These are phyloP conservation scores for Gynochthodes officinalis DNA, from an alignment of 257 asterid genomes.

Conservation along the genomic window DNA sequence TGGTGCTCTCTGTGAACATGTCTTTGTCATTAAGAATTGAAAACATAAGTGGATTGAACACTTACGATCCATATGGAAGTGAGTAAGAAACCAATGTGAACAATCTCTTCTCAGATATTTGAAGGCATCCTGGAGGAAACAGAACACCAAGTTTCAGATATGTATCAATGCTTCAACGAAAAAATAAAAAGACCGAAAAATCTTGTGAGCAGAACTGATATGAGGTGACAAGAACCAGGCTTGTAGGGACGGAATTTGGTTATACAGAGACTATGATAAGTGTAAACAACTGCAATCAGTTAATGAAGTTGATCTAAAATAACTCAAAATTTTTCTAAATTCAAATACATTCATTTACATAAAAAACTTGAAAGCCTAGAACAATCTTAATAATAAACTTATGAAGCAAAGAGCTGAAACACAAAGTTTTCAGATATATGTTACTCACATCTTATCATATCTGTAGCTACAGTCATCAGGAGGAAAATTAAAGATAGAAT, in stretches of 20 bases:
- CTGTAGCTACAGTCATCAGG: background rate
- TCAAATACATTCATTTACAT: background rate
- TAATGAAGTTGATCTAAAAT: background rate
- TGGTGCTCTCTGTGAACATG: background rate
- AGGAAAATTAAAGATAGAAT: background rate
- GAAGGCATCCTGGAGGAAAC: constrained; percentile 77
- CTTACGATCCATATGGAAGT: constrained; percentile 98
- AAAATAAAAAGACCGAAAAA: background rate
- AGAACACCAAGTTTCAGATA: background rate
- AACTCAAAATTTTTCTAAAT: background rate
- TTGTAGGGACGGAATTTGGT: background rate
- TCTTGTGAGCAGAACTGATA: background rate
- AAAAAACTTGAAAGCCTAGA: background rate
- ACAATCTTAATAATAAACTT: too few relatives aligned
- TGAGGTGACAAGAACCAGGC: background rate
- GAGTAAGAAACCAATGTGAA: constrained; percentile 91
- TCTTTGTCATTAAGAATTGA: background rate
- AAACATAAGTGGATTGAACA: constrained; percentile 18
- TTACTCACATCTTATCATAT: background rate
- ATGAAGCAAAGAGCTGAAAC: background rate
- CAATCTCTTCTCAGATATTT: constrained; percentile 85
- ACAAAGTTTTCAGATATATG: too few relatives aligned
- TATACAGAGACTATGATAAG: background rate
- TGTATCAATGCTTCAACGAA: background rate
- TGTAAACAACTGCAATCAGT: background rate